These are phyloP conservation scores for Vitis rotundifolia DNA, from an alignment of 164 flowering plant genomes.

Conservation along the genomic window DNA sequence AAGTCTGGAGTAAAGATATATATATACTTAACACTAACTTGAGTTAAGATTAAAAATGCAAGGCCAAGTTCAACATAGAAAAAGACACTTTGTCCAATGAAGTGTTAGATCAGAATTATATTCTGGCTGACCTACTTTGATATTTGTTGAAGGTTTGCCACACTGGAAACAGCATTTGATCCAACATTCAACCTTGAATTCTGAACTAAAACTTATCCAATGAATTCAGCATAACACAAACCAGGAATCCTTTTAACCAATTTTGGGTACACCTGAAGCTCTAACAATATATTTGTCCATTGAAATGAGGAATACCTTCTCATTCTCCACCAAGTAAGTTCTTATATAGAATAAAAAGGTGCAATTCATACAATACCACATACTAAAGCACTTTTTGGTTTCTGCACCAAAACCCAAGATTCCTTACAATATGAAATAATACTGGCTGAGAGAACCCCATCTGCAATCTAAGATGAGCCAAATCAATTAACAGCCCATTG, in stretches of 20 bases:
- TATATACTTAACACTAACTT: no score
- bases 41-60: no score
- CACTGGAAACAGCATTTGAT: background rate
- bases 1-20: no score
- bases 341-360: constrained; percentile 17
- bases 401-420: constrained; percentile 12
- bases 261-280: constrained; percentile 7
- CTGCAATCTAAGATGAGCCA: constrained; percentile 2
- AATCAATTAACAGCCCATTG: constrained; percentile 6
- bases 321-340: constrained; percentile 19
- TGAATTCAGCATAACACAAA: constrained; percentile 11
- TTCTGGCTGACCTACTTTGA: background rate
- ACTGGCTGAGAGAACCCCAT: constrained; percentile 13
- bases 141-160: background rate
- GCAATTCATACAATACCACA: constrained; percentile 15
- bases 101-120: no score
- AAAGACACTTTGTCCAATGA: no score
- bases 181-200: background rate
- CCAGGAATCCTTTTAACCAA: constrained; percentile 8
- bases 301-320: constrained; percentile 10
- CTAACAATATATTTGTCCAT: constrained; percentile 5
- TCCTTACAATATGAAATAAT: constrained; percentile 20
- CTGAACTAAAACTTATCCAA: constrained; percentile 9
- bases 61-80: no score
- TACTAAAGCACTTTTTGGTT: constrained; percentile 12